These are phyloP conservation scores for Candida ovalis DNA, from an alignment of 805 yeast species.

Conservation along the genomic window DNA sequence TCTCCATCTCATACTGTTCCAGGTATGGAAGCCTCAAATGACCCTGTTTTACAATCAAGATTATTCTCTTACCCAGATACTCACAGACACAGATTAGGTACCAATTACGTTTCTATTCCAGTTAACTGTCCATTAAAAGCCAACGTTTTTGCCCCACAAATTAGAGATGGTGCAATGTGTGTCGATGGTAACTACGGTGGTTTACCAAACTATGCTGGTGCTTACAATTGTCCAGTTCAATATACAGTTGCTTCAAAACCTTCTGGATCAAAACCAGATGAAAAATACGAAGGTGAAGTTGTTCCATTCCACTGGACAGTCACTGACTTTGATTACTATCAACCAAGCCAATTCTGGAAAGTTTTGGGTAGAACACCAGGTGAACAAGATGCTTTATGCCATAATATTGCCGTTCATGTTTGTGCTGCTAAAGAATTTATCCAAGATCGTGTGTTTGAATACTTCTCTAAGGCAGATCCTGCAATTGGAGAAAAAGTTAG, in stretches of 20 bases:
- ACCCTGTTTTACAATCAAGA: constrained; percentile 80
- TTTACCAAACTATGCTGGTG: constrained; percentile 69
- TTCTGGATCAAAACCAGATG: constrained; percentile 27
- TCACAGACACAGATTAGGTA: constrained; percentile 76
- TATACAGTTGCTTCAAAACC: constrained; percentile 37
- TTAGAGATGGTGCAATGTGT: constrained; percentile 79
- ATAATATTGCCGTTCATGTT: constrained; percentile 78
- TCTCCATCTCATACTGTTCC: constrained; percentile 85
- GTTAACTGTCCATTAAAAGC: constrained; percentile 76
- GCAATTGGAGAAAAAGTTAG: constrained; percentile 66
- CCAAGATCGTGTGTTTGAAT: constrained; percentile 74
- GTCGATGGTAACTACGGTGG: constrained; percentile 70
- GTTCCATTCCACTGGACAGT: constrained; percentile 84
- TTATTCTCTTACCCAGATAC: constrained; percentile 82
- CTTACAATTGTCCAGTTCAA: constrained; percentile 47
- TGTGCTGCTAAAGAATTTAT: constrained; percentile 64
- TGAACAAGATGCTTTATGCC: constrained; percentile 80
- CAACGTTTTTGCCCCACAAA: constrained; percentile 58
- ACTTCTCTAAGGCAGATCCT: constrained; percentile 70
- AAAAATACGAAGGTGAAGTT: constrained; percentile 31
- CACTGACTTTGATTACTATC: constrained; percentile 66
- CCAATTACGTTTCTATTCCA: constrained; percentile 81
- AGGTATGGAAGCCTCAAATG: constrained; percentile 77
- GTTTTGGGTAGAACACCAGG: constrained; percentile 74
- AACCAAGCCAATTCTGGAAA: constrained; percentile 74